These are phyloP conservation scores for Aurifilum marmelostoma DNA, from an alignment of 2,329 filamentous ascomycete species.

Conservation along the genomic window DNA sequence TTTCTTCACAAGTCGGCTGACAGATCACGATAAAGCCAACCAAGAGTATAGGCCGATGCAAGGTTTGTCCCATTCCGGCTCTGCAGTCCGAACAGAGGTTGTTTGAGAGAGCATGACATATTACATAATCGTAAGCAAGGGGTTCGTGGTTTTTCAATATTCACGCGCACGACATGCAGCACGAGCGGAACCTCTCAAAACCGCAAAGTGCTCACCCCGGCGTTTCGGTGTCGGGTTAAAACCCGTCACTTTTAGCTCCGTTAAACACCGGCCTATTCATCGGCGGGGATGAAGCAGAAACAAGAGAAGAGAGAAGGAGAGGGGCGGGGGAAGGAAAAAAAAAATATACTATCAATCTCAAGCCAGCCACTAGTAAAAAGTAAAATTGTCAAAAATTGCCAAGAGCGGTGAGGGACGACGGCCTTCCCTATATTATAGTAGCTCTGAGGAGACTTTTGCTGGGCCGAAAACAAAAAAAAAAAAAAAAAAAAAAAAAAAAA, in stretches of 20 bases:
- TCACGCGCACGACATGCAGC: neutral
- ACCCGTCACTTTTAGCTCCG: neutral
- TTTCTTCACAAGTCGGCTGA: too few species aligned
- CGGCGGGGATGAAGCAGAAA: neutral
- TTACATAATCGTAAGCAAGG: slow-evolving; percentile 3
- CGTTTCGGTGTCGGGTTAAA: neutral
- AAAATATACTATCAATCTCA: neutral
- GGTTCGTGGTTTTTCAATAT: neutral
- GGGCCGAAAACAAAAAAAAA: neutral
- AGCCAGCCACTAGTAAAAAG: neutral
- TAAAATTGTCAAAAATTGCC: neutral
- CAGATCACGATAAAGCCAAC: neutral
- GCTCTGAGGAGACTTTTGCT: neutral
- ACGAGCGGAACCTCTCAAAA: neutral
- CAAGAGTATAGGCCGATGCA: neutral
- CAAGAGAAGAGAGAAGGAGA: neutral
- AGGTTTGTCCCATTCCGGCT: neutral
- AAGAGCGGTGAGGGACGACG: neutral
- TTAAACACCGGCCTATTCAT: neutral
- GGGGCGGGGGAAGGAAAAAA: neutral
- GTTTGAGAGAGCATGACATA: neutral
- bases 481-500: too few species aligned
- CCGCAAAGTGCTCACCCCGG: neutral
- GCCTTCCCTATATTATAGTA: neutral
- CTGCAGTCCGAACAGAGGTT: neutral